Conservation (phyloP, 306 rosid genomes). For the Prosopis cineraria region DNA sequence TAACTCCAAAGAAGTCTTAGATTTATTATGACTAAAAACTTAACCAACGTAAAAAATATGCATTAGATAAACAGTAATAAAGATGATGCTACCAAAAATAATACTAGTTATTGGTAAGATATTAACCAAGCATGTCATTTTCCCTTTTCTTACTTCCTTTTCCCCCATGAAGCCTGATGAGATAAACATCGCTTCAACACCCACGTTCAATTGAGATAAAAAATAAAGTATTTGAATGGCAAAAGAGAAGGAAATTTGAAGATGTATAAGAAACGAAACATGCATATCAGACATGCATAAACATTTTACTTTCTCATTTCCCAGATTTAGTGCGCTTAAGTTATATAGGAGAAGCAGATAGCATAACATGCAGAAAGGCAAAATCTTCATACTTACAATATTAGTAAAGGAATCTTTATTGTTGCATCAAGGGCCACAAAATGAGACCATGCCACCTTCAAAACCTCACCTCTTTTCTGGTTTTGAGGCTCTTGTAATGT, state of each 20-base stretch:
- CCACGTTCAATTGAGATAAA: background rate
- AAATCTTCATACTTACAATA: constrained; percentile 69
- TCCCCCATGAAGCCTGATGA: background rate
- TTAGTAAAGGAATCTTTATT: constrained; percentile 69
- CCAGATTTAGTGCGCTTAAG: background rate
- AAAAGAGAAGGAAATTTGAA: background rate
- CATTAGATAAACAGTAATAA: background rate
- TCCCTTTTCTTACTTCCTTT: background rate
- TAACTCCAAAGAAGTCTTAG: background rate
- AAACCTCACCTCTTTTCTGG: constrained; percentile 46
- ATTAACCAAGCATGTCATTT: background rate
- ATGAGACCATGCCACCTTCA: constrained; percentile 54
- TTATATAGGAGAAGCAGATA: constrained; percentile 14
- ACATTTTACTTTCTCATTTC: background rate
- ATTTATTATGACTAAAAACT: background rate
- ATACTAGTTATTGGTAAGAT: background rate
- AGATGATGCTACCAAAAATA: background rate
- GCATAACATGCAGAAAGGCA: constrained; percentile 7
- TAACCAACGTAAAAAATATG: background rate
- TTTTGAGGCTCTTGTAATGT: constrained; percentile 39
- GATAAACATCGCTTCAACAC: background rate
- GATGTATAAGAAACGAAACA: background rate
- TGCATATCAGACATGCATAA: background rate
- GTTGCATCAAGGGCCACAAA: constrained; percentile 64
- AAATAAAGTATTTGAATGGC: background rate